Conservation (phyloP, 2,329 filamentous ascomycete species). For the Chaetomium strumarium region DNA sequence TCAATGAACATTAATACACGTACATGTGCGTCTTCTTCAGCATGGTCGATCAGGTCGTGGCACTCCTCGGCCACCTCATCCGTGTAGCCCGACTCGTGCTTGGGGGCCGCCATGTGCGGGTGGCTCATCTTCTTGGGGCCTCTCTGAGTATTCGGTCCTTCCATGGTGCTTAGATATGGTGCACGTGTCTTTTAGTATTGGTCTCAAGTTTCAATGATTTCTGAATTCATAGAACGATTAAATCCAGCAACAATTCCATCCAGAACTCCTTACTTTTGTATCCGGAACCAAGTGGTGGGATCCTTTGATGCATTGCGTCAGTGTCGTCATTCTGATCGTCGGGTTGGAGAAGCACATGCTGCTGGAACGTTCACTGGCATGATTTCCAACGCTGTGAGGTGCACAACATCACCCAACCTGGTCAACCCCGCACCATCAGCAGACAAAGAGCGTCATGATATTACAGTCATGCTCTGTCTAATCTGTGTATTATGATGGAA, state of each 20-base stretch:
- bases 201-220: neutral
- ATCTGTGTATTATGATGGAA: neutral
- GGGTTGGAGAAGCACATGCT: conserved; percentile 1
- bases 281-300: neutral
- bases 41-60: conserved; percentile 24
- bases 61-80: conserved; percentile 22
- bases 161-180: conserved; percentile 5
- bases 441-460: neutral
- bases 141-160: neutral
- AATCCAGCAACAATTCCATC: too few species aligned
- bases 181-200: neutral
- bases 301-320: conserved; percentile 7
- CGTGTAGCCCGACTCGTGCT: conserved; percentile 22
- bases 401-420: neutral
- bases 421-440: neutral
- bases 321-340: conserved; percentile 17
- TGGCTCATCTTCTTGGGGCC: neutral
- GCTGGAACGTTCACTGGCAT: neutral
- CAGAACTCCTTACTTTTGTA: neutral
- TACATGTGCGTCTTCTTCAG: conserved; percentile 25
- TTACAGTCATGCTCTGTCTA: neutral
- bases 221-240: neutral
- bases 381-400: neutral
- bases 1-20: neutral
- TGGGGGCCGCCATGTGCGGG: conserved; percentile 12